These are phyloP conservation scores for Amanita rubescens DNA, from an alignment of 768 basidiomycete species.

Conservation along the genomic window DNA sequence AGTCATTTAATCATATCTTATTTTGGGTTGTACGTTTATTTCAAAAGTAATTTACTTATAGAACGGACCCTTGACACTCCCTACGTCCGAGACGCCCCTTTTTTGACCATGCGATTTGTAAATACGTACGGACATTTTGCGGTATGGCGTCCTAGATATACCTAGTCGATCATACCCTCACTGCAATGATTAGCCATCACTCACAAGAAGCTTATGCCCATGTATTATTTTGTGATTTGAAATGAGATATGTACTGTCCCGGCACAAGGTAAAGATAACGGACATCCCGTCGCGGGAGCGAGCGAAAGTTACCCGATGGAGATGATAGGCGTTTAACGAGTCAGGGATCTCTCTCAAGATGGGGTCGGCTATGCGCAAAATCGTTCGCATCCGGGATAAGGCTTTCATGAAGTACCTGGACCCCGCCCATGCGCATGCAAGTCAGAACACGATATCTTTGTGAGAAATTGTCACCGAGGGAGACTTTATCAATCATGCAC, in stretches of 20 bases:
- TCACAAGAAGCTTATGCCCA: neutral
- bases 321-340: slow-evolving; percentile 1
- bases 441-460: too few species aligned
- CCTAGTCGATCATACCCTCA: neutral
- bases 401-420: too few species aligned
- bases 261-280: neutral
- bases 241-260: neutral
- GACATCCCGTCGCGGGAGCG: neutral
- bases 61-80: neutral
- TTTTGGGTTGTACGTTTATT: slow-evolving; percentile 2
- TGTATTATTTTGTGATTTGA: neutral
- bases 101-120: neutral
- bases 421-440: too few species aligned
- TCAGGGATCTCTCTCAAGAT: neutral
- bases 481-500: too few species aligned
- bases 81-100: neutral
- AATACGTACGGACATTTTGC: neutral
- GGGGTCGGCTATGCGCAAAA: neutral
- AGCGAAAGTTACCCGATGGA: neutral
- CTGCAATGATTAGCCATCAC: neutral
- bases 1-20: slow-evolving; percentile 3
- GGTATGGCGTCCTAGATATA: neutral
- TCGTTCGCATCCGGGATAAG: too few species aligned
- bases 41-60: slow-evolving; percentile 4
- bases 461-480: too few species aligned